Base-by-base conservation (phyloP, 371 early-diverging fungal genomes). In the Polyrhizophydium stewartii region DNA sequence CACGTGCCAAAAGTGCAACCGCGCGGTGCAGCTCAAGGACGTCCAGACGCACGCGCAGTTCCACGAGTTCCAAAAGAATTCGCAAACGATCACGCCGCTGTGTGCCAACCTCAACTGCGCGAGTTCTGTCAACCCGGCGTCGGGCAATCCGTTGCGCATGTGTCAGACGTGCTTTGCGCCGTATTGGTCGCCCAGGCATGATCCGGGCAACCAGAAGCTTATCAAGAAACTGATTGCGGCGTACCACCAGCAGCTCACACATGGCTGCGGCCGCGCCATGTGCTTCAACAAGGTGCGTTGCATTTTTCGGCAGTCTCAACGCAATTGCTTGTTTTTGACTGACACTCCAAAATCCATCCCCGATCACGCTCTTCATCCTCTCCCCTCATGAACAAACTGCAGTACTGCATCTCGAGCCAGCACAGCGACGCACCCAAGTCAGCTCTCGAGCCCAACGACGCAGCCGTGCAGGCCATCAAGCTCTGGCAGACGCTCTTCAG, bases 141-240 rank as follows among this genome's bases (percentile, higher is more conserved):
- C 10, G 17, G 61, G 40, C 38, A 71, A 67, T 66, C 60, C 38
- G 7, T 67, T 91, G 0, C 77, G 79, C 0, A 67, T 92, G 52
- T 94, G 93, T 62, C 75, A 79, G 28, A 71, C 76, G 45, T 94
- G 93, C 66, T 94, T 89, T 75, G 88, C 86, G 0, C 93, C 91
- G 1, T 91, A 89, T 61, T 94, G 91, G 87, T 74, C 82, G 0
- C 79, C 91, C 17, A 77, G 85, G 28, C 86, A 87, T 53, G 95
- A 94, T 61, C 90, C 89, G 27, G 82, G 76, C 24, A 77, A 90
- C 71, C 74, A 81, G 55, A 90, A 88, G 71, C 72, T 92, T 31
- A 72, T 88, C 1, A 87, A 86, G 60, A 81, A 89, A 40, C 70
- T 93, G n/a, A 84, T 89, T 16, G 76, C 84, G 2, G 76, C 76